Evolutionary conservation across 1,284 basidiomycete genomes (phyloP), one percentile per base, ranked within the genome.

Genomic region (Anthracocystis walkeri): DNA sequence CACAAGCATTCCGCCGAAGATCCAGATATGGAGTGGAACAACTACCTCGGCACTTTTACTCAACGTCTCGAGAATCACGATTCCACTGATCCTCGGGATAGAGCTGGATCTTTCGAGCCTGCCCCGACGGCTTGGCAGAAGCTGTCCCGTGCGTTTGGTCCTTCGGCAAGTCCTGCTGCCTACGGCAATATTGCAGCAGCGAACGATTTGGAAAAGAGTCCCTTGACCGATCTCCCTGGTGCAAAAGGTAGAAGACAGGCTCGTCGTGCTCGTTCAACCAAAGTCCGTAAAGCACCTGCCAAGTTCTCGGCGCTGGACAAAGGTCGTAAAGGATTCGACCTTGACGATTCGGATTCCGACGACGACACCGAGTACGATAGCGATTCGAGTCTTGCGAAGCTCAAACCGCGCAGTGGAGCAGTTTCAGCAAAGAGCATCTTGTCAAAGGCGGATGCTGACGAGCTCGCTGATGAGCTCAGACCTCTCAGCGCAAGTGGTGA

Each of bases 21-120:
- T 33, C 69, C 78, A 12, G 78, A 78, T 14, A 58, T 60, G 59
- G 70, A 78, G 41, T 82, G 79, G 79, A 81, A 81, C 70, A 73
- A 80, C 23, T 81, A 79, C 41, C 75, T 82, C 3, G 79, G 81
- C 20, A 52, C 71, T 11, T 81, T 71, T 56, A 75, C 79, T 0
- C 58, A 75, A 21, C 62, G 65, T 5, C 67, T 78, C 21, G 76
- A 75, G 46, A 65, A 75, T 29, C 57, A 55, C 31, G 46, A 50
- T 14, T 38, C 45, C 6, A 23, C 53, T 16, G 55, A 63, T 7
- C 40, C 33, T 1, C 21, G 65, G 12, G 58, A 67, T 20, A 62
- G 79, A 2, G 73, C 74, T 3, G 80, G 80, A 18, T 52, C 80
- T 0, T 82, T 81, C 48, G 79, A 82, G 55, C 79, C 78, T 5